Base-by-base conservation (phyloP, 306 rosid genomes). In the Oxytropis ochrocephala region DNA sequence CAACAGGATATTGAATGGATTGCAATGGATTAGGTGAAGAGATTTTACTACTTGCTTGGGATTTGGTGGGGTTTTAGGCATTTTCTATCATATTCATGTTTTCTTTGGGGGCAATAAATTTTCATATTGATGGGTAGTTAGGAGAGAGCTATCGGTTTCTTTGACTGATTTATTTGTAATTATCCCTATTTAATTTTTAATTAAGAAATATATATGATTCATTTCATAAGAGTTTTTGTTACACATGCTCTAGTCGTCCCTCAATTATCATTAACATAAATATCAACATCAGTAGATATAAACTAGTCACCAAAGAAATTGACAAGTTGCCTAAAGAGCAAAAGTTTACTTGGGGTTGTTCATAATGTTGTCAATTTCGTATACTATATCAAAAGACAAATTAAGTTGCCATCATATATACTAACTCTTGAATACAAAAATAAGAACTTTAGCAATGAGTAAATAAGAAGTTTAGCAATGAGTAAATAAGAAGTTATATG, bases 1-100 rank as follows among this genome's bases (percentile, higher is more conserved):
- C 96, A 2, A 89, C 86, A 0, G 78, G 89, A 14, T 76, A 83
- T 69, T 87, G 75, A 83, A 46, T 5, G 35, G 36, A 30, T n/a
- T 36, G 33, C 35, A 44, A 39, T 63, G 30, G 49, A 33, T 72
- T 74, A 8, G 75, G 70, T 62, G 75, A 52, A 47, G 54, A n/a
- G n/a, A n/a, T n/a, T n/a, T 14, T 14, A 41, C 49, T 13, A 41
- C 18, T 16, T 47, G 12, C 41, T 58, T 32, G 4, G 62, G 33
- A 16, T 17, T 8, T 5, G 61, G 24, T 35, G 73, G 52, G 7
- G 13, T 44, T 70, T 19, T 62, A 19, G 52, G 7, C 11, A 59
- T 59, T 50, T 75, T 10, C 4, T 29, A 6, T 58, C 51, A 7
- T 19, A 18, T 60, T 52, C 24, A 21, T 24, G 29, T 24, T 38